Percentiles rank a stretch among this genome's conserved stretches.
Evolutionary conservation across 352 stramenopile species (phyloP).

Genomic region (Globisporangium lucens): DNA sequence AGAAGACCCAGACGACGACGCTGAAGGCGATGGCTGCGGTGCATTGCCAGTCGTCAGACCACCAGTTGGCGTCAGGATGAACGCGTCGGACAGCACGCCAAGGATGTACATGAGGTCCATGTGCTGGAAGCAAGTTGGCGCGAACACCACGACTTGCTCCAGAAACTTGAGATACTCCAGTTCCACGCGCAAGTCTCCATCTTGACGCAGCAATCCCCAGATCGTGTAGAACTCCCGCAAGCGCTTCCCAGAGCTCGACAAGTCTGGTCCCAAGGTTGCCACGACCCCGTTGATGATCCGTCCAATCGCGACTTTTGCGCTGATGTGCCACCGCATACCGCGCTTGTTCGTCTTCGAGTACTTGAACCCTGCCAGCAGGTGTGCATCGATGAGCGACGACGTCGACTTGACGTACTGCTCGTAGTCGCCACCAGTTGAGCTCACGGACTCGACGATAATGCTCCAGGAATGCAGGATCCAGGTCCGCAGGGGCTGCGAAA

Average conservation of each 20-base stretch:
- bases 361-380: slow-evolving; percentile 70
- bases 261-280: slow-evolving; percentile 55
- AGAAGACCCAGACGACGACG: slow-evolving; percentile 15
- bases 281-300: slow-evolving; percentile 71
- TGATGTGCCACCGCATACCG: slow-evolving; percentile 42
- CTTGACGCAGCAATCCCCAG: slow-evolving; percentile 67
- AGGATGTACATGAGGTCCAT: slow-evolving; percentile 63
- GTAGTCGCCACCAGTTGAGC: slow-evolving; percentile 69
- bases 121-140: slow-evolving; percentile 52
- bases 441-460: slow-evolving; percentile 79
- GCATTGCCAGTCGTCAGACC: neutral
- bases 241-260: slow-evolving; percentile 35
- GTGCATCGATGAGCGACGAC: slow-evolving; percentile 64
- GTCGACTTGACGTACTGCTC: slow-evolving; percentile 81
- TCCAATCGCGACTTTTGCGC: slow-evolving; percentile 53
- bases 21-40: slow-evolving; percentile 14
- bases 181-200: slow-evolving; percentile 67
- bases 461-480: slow-evolving; percentile 86
- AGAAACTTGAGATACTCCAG: slow-evolving; percentile 79
- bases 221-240: slow-evolving; percentile 68
- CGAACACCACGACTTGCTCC: slow-evolving; percentile 83
- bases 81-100: slow-evolving; percentile 47
- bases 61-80: slow-evolving; percentile 10
- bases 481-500: slow-evolving; percentile 70
- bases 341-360: slow-evolving; percentile 71